Base-by-base conservation (phyloP, 75 land plant species). In the Azolla pinnata region DNA sequence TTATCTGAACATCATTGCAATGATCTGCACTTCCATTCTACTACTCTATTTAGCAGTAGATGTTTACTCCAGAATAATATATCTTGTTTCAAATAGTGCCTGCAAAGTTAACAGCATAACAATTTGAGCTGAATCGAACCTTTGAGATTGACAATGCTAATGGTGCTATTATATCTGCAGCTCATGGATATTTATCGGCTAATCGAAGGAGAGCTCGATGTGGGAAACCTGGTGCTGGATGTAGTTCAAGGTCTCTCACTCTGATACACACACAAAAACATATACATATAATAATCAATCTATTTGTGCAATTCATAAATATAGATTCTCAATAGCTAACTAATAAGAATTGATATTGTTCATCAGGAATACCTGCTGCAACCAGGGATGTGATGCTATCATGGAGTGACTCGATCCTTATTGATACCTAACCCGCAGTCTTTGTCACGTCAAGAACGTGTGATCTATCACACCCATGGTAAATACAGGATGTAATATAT, bases 121-220 rank as follows among this genome's bases (percentile, higher is more conserved):
- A n/a, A n/a, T n/a, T n/a, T n/a, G n/a, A n/a, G n/a, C n/a, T n/a
- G n/a, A n/a, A n/a, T n/a, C n/a, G n/a, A n/a, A n/a, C n/a, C n/a
- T n/a, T n/a, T n/a, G n/a, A n/a, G n/a, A n/a, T n/a, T n/a, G n/a
- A n/a, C n/a, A n/a, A n/a, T n/a, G n/a, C n/a, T n/a, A n/a, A n/a
- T n/a, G n/a, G n/a, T n/a, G n/a, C n/a, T 23, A 9, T 52, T 52
- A n/a, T 20, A 29, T 20, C 25, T 62, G 26, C 64, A 92, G 98
- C 82, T 92, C 53, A 59, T 88, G 40, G 98, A 85, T 57, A 84
- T 92, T 2, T 92, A 92, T 54, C 75, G 85, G 63, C 67, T 92
- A 32, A 77, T 92, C 10, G 85, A 92, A 63, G 82, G 65, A 34
- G 78, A 92, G 0, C 58, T 92, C 33, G 87, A 92, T 65, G 31